Conservation (phyloP, 495 filamentous ascomycete genomes). For the Aspergillus ellipticus region DNA sequence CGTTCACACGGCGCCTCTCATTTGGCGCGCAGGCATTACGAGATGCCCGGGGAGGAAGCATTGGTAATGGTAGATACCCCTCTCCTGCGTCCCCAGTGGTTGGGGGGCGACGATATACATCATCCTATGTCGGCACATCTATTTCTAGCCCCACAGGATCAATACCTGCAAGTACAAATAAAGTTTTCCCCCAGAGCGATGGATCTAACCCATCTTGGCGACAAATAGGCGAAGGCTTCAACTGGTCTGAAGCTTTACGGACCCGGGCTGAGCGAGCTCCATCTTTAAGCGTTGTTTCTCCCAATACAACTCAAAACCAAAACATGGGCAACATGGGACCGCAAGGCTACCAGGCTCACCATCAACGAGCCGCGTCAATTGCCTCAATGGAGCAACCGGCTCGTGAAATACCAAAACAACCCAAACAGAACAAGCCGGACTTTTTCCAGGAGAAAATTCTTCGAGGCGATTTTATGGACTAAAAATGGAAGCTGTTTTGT, state of each 20-base stretch:
- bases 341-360: constrained; percentile 21
- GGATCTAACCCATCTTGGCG: constrained; percentile 47
- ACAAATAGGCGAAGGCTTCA: constrained; percentile 81
- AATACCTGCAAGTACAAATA: constrained; percentile 39
- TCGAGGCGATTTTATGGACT: constrained; percentile 98
- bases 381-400: constrained; percentile 64
- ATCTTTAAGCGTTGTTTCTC: constrained; percentile 43
- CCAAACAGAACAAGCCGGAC: constrained; percentile 72
- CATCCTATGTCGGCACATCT: constrained; percentile 21
- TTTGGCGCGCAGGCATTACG: constrained; percentile 85
- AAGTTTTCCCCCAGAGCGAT: constrained; percentile 36
- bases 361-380: constrained; percentile 58
- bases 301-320: constrained; percentile 33
- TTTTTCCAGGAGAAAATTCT: constrained; percentile 94
- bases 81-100: constrained; percentile 26
- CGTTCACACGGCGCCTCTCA: constrained; percentile 82
- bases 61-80: constrained; percentile 45
- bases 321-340: constrained; percentile 23
- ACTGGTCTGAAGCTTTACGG: constrained; percentile 92
- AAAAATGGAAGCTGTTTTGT: constrained; percentile 11
- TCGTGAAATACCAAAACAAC: constrained; percentile 64
- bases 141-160: constrained; percentile 21
- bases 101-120: constrained; percentile 22
- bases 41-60: constrained; percentile 54
- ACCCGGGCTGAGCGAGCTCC: constrained; percentile 81